Percentiles rank a stretch among this genome's conserved stretches.
Conservation (phyloP, 305 asterid species). For the Solanum hybrid region DNA sequence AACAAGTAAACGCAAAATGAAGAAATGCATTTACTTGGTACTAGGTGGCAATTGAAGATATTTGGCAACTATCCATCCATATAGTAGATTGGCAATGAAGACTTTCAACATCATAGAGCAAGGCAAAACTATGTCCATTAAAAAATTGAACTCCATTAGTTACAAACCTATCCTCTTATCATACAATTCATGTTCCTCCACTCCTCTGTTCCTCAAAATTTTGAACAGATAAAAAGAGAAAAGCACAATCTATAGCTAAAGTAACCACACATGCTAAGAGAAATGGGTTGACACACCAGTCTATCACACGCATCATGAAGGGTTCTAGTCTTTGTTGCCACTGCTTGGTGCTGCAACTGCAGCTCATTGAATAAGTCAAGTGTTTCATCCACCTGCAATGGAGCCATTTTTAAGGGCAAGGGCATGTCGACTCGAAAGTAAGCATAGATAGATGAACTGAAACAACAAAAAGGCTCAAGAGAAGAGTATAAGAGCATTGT, state of each 20-base stretch:
- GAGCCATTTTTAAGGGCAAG: constrained; percentile 12
- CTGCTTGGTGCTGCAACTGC: constrained; percentile 94
- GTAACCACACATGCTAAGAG: neutral
- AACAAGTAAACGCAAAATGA: neutral
- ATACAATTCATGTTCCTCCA: neutral
- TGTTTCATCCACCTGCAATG: constrained; percentile 84
- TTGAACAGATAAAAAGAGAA: neutral
- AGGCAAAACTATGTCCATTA: too few species aligned
- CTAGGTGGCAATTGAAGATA: neutral
- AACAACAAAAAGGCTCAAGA: neutral
- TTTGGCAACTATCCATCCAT: neutral
- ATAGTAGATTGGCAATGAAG: too few species aligned
- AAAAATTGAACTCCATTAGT: neutral
- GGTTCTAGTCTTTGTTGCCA: constrained; percentile 92
- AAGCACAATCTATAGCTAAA: neutral
- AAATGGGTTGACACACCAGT: constrained; percentile 50
- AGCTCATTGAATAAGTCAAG: constrained; percentile 85
- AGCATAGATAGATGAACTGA: constrained; percentile 10
- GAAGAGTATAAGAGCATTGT: neutral
- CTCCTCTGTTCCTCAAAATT: neutral
- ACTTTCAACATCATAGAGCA: too few species aligned
- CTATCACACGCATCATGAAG: constrained; percentile 98
- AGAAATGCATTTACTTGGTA: neutral
- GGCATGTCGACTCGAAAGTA: neutral
- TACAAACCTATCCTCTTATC: neutral